Conservation (phyloP, 352 stramenopile species). For the Phytophthora megakarya region DNA sequence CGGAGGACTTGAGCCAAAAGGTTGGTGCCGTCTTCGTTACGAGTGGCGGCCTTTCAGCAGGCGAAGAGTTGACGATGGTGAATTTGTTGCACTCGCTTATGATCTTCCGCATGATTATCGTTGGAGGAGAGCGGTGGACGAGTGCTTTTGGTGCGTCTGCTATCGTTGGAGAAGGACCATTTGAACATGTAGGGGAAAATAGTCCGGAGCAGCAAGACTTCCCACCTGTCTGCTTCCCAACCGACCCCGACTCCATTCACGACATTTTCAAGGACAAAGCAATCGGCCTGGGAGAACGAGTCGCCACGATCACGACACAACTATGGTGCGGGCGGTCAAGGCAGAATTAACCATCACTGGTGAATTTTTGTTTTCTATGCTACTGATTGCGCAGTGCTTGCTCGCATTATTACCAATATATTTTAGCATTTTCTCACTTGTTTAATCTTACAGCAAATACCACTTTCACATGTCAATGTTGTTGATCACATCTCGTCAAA, state of each 20-base stretch:
- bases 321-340: slow-evolving; percentile 27
- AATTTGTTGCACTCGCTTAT: slow-evolving; percentile 88
- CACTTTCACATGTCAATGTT: background rate
- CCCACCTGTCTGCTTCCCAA: slow-evolving; percentile 58
- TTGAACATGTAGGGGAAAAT: slow-evolving; percentile 34
- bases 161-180: slow-evolving; percentile 79
- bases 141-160: slow-evolving; percentile 85
- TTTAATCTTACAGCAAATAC: slow-evolving; percentile 2
- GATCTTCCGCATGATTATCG: slow-evolving; percentile 87
- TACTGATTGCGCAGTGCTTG: slow-evolving; percentile 26
- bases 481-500: slow-evolving; percentile 43
- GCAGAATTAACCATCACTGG: slow-evolving; percentile 13
- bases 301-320: slow-evolving; percentile 55
- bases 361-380: slow-evolving; percentile 11
- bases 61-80: slow-evolving; percentile 87
- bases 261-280: slow-evolving; percentile 86
- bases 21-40: slow-evolving; percentile 88
- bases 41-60: slow-evolving; percentile 76
- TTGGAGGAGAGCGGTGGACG: slow-evolving; percentile 85
- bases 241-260: slow-evolving; percentile 61
- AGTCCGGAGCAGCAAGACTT: slow-evolving; percentile 36
- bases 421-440: slow-evolving; percentile 1
- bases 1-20: slow-evolving; percentile 79
- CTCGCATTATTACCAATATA: slow-evolving; percentile 14
- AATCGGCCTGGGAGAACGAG: slow-evolving; percentile 70